Evolutionary conservation across 371 early-diverging fungal genomes (phyloP).

Genomic region (Apophysomyces ossiformis): DNA sequence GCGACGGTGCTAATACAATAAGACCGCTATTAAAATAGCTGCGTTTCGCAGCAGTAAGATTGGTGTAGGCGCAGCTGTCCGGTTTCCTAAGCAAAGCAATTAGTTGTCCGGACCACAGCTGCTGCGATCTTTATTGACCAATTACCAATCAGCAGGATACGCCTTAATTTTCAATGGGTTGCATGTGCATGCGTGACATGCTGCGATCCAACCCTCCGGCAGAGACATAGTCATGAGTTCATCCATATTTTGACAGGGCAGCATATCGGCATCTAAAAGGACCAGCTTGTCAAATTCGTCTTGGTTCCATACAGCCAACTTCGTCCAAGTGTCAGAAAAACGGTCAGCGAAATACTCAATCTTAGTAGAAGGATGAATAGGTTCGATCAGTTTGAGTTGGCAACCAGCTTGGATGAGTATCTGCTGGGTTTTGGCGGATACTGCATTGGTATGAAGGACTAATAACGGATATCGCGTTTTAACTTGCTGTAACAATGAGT

Average conservation of each 20-base stretch:
- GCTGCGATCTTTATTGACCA: not conserved
- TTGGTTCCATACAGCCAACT: conserved; percentile 82
- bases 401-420: conserved; percentile 66
- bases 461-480: conserved; percentile 68
- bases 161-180: conserved; percentile 42
- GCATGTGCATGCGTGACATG: conserved; percentile 56
- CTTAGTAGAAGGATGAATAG: conserved; percentile 82
- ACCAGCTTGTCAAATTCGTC: conserved; percentile 66
- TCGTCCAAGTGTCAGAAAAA: conserved; percentile 76
- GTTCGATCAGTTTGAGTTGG: conserved; percentile 60
- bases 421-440: conserved; percentile 42
- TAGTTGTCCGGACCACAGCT: not conserved
- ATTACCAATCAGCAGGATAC: conserved; percentile 50
- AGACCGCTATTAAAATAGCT: conserved; percentile 61
- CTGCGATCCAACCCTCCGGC: conserved; percentile 42
- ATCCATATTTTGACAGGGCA: conserved; percentile 82
- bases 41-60: not conserved
- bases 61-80: conserved; percentile 50
- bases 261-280: conserved; percentile 88
- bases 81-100: conserved; percentile 36
- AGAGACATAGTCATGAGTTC: conserved; percentile 55
- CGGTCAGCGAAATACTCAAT: conserved; percentile 46
- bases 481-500: conserved; percentile 68
- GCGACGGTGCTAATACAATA: conserved; percentile 50
- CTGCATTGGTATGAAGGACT: conserved; percentile 69